phyloP scores from a whole-genome alignment of 306 rosid genomes.

The Fragaria iinumae region DNA sequence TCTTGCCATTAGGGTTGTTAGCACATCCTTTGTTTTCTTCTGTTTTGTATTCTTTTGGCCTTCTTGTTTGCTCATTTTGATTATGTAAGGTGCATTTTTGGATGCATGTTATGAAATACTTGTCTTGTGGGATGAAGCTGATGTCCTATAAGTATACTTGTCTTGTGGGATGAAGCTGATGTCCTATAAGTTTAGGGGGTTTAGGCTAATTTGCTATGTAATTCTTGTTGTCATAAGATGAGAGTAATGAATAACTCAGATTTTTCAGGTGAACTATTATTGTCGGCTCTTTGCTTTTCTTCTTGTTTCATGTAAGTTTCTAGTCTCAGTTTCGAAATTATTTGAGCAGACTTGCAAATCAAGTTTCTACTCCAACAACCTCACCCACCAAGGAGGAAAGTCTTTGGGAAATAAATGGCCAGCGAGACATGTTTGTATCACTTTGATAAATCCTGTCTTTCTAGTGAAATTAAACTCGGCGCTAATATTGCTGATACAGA shows the following conservation, averaged over 20 bases:
- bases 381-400: not conserved
- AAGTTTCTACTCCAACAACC: not conserved
- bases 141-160: not conserved
- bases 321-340: not conserved
- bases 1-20: not conserved
- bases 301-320: not conserved
- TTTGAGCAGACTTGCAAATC: not conserved
- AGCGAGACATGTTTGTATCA: not conserved
- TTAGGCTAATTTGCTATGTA: not conserved
- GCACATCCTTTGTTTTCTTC: constrained; percentile 4
- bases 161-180: not conserved
- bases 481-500: not conserved
- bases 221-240: not conserved
- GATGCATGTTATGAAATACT: not conserved
- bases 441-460: not conserved
- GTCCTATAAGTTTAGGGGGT: not conserved
- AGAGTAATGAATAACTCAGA: constrained; percentile 15
- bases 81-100: not conserved
- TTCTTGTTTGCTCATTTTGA: not conserved
- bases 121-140: not conserved
- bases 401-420: not conserved
- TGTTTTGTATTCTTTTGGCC: not conserved
- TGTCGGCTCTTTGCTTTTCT: not conserved
- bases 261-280: not conserved
- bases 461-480: not conserved